Conservation (phyloP, 352 stramenopile genomes). For the Thraustotheca clavata region DNA sequence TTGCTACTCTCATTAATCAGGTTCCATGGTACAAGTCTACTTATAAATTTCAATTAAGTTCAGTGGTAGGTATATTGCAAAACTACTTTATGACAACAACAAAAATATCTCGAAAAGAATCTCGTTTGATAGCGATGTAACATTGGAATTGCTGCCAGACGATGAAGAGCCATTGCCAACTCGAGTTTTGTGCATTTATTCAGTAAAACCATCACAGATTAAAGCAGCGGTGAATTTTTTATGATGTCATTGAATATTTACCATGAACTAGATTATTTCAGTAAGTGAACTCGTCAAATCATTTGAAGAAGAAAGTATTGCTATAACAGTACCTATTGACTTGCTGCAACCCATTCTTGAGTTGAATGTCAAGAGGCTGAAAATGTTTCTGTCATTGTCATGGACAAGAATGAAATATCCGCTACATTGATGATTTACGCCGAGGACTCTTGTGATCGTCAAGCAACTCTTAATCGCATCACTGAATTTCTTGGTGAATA, state of each 20-base stretch:
- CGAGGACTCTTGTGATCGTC: background rate
- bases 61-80: constrained; percentile 30
- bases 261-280: background rate
- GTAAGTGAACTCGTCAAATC: background rate
- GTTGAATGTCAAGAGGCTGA: background rate
- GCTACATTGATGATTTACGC: constrained; percentile 11
- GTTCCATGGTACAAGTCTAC: constrained; percentile 33
- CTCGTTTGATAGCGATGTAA: constrained; percentile 37
- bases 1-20: too few relatives aligned
- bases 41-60: background rate
- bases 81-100: constrained; percentile 58
- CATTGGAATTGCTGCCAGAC: constrained; percentile 1
- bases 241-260: background rate
- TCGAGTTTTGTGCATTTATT: constrained; percentile 54
- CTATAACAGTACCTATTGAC: background rate
- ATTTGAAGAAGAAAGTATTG: constrained; percentile 12
- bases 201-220: constrained; percentile 48
- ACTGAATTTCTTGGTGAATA: constrained; percentile 7
- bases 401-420: background rate
- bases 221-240: constrained; percentile 31
- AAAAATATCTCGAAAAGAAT: constrained; percentile 73
- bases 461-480: background rate
- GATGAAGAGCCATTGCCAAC: background rate
- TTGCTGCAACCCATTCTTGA: background rate
- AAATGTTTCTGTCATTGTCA: constrained; percentile 5